Conservation (phyloP, 148 eudicot species). For the Mesembryanthemum crystallinum region DNA sequence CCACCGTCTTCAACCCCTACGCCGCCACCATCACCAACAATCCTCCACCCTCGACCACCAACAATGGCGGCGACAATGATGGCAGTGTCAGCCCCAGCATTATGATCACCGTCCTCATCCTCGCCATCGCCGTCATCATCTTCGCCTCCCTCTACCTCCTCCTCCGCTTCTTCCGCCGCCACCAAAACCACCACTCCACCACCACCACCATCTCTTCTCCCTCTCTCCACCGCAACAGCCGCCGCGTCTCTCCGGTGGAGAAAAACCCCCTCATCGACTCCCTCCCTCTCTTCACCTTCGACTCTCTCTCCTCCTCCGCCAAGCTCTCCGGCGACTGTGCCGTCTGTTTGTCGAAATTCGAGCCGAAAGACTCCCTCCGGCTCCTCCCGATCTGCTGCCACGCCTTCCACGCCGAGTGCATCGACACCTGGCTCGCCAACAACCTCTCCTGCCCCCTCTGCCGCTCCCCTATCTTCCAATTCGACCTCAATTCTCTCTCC, state of each 20-base stretch:
- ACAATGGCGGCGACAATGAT: slow-evolving; percentile 22
- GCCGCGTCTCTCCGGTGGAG: slow-evolving; percentile 7
- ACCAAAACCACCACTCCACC: slow-evolving; percentile 16
- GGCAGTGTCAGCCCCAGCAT: slow-evolving; percentile 30
- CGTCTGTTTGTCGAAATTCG: slow-evolving; percentile 80
- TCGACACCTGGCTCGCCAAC: slow-evolving; percentile 75
- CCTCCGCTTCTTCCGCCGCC: slow-evolving; percentile 50
- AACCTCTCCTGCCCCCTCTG: slow-evolving; percentile 82
- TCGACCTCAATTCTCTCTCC: slow-evolving; percentile 14
- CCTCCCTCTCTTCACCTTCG: slow-evolving; percentile 74
- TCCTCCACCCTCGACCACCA: neutral
- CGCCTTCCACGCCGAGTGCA: slow-evolving; percentile 73
- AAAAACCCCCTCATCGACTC: slow-evolving; percentile 32
- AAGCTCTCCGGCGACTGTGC: slow-evolving; percentile 65
- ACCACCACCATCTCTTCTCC: slow-evolving; percentile 3
- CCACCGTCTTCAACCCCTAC: neutral
- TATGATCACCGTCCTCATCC: slow-evolving; percentile 39
- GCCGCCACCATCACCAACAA: slow-evolving; percentile 7
- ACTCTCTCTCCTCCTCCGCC: slow-evolving; percentile 37
- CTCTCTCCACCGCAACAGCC: neutral
- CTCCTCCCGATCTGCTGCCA: slow-evolving; percentile 83
- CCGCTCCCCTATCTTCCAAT: slow-evolving; percentile 59
- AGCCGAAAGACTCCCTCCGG: slow-evolving; percentile 63
- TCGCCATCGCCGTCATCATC: slow-evolving; percentile 57
- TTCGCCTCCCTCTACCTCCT: slow-evolving; percentile 68